These are phyloP conservation scores for Crithidia thermophila DNA, from an alignment of 208 protist species.

Conservation along the genomic window DNA sequence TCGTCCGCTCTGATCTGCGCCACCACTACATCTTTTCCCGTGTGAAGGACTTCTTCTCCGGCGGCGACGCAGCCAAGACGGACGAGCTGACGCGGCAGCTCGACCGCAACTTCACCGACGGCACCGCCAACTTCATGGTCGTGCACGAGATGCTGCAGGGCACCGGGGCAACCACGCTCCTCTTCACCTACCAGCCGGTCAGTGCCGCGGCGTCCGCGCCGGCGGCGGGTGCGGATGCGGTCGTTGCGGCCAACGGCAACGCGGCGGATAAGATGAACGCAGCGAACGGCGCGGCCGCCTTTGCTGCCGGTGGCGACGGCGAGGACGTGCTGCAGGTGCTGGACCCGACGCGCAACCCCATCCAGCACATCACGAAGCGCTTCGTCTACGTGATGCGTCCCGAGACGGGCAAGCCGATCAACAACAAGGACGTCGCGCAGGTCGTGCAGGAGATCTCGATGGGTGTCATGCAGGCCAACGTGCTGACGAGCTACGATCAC, in stretches of 20 bases:
- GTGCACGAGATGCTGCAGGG: slow-evolving; percentile 88
- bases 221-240: neutral
- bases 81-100: slow-evolving; percentile 77
- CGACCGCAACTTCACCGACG: slow-evolving; percentile 79
- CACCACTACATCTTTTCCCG: slow-evolving; percentile 90
- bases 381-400: slow-evolving; percentile 83
- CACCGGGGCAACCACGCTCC: slow-evolving; percentile 66
- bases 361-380: slow-evolving; percentile 73
- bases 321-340: slow-evolving; percentile 78
- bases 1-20: slow-evolving; percentile 70
- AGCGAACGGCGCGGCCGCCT: slow-evolving; percentile 11
- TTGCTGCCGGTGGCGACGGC: neutral
- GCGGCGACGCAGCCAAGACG: slow-evolving; percentile 56
- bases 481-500: slow-evolving; percentile 87
- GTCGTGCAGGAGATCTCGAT: slow-evolving; percentile 87
- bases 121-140: slow-evolving; percentile 84
- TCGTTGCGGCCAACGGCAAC: neutral
- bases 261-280: neutral
- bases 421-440: slow-evolving; percentile 70
- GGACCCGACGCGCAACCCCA: slow-evolving; percentile 59
- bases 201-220: slow-evolving; percentile 6
- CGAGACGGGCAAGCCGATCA: slow-evolving; percentile 64
- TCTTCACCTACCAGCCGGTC: slow-evolving; percentile 87
- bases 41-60: slow-evolving; percentile 88
- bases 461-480: slow-evolving; percentile 83